A percentile compares a stretch with the other conserved stretches of the same genome.
Evolutionary conservation across 441 rosid species (phyloP).

Genomic region (Pelargonium myrrhifolium): DNA sequence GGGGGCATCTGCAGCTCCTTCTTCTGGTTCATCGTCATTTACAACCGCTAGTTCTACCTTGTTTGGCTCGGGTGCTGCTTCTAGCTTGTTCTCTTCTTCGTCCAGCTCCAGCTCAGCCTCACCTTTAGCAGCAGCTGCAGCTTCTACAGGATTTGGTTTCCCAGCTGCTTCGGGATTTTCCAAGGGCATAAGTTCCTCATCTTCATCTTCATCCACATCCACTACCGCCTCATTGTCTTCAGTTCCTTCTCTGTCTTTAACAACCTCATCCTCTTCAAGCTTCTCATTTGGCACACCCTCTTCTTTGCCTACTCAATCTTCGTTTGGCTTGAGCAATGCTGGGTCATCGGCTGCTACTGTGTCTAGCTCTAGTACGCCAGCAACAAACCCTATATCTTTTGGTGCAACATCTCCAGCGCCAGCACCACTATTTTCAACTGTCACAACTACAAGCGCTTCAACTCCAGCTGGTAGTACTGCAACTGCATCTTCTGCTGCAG

Average conservation of each 20-base stretch:
- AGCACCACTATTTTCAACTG: conserved; percentile 48
- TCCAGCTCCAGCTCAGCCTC: conserved; percentile 23
- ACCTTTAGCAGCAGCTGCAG: conserved; percentile 17
- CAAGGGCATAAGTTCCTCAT: conserved; percentile 24
- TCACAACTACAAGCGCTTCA: conserved; percentile 47
- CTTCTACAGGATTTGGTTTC: conserved; percentile 34
- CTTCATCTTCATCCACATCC: conserved; percentile 20
- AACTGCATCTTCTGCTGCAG: conserved; percentile 31
- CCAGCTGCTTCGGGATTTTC: conserved; percentile 16
- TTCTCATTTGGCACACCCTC: conserved; percentile 39
- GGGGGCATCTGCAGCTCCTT: conserved; percentile 21
- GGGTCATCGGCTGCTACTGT: conserved; percentile 37
- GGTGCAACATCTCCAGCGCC: conserved; percentile 20
- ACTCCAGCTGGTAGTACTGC: conserved; percentile 39
- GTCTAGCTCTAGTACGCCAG: conserved; percentile 23
- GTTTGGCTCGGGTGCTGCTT: not conserved
- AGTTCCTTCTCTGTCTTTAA: conserved; percentile 27
- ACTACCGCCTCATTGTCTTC: conserved; percentile 21
- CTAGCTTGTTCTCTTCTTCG: conserved; percentile 24
- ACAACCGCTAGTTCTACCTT: conserved; percentile 9
- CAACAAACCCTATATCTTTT: conserved; percentile 31
- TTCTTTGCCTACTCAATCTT: conserved; percentile 38
- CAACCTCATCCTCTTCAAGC: conserved; percentile 27
- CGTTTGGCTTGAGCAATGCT: conserved; percentile 37
- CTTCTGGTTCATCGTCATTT: conserved; percentile 23